Base-by-base conservation (phyloP, 176 grass and related monocot genomes). In the Rhynchospora breviuscula region DNA sequence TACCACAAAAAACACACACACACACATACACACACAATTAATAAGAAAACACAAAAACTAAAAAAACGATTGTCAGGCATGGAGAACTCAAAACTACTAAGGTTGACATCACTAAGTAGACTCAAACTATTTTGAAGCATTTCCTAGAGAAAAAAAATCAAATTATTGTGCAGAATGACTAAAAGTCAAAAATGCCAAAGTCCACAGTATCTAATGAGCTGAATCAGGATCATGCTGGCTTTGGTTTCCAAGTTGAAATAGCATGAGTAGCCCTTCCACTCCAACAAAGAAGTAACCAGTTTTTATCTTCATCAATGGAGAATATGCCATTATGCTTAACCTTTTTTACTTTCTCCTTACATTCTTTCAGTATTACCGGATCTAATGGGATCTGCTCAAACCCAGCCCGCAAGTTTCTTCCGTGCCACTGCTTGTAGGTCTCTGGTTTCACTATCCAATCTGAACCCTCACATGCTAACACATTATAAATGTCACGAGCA, bases 361-460 rank as follows among this genome's bases (percentile, higher is more conserved):
- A 76, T 79, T 68, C 63, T 56, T 87, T 46, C 5, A 87, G 15
- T 51, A 84, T 83, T 3, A 7, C 47, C 12, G 70, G 46, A 57
- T 78, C 22, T 17, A 84, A 10, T 17, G 59, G 86, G 35, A 67
- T 45, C 59, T 87, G 80, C 25, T 49, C 59, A 25, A 87, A 87
- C 15, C 80, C 80, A 56, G 84, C 84, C 40, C 84, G 44, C 45
- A 85, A 51, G 48, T 79, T 85, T 19, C 84, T 85, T 10, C 60
- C 49, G 59, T 87, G 86, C 86, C 80, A 87, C 29, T 87, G 80
- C 80, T 87, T 83, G 56, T 83, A 87, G 6, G 67, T 87, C 68
- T 87, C 86, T 1, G 86, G 86, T 44, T 69, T 87, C 59, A 83
- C 86, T 3, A 87, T 68, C 52, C 86, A 77, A 76, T 78, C 68